A percentile compares a stretch with the other conserved stretches of the same genome.
These are phyloP conservation scores for Cladosporium sp. DNA, from an alignment of 2,329 filamentous ascomycete species.

Conservation along the genomic window DNA sequence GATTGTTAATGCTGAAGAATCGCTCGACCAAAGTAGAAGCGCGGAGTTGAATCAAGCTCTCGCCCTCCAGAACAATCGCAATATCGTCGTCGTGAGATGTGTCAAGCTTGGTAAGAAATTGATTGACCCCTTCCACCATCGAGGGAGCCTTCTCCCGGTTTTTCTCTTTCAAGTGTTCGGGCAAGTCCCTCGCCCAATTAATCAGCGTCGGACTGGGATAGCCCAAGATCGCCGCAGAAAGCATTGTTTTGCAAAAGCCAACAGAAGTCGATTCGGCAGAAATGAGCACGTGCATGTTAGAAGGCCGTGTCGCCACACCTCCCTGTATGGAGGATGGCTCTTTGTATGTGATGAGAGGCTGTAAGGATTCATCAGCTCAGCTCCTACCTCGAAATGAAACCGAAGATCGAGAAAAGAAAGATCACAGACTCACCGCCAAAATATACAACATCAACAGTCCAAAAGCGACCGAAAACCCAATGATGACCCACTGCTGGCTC, in stretches of 20 bases:
- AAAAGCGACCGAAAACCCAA: slow-evolving; percentile 6
- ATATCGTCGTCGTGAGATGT: slow-evolving; percentile 8
- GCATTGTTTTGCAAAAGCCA: slow-evolving; percentile 22
- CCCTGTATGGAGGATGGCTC: slow-evolving; percentile 7
- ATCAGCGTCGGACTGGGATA: slow-evolving; percentile 20
- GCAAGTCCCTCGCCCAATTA: slow-evolving; percentile 12
- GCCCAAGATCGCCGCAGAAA: slow-evolving; percentile 19
- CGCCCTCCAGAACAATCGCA: slow-evolving; percentile 4
- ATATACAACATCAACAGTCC: slow-evolving; percentile 4
- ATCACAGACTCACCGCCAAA: slow-evolving; percentile 3
- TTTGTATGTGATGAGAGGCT: slow-evolving; percentile 3
- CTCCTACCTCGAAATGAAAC: not conserved
- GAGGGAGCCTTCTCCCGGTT: not conserved
- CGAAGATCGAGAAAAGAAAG: not conserved
- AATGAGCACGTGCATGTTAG: slow-evolving; percentile 25
- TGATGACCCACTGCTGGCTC: slow-evolving; percentile 12
- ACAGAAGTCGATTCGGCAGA: slow-evolving; percentile 21
- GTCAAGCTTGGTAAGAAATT: slow-evolving; percentile 4
- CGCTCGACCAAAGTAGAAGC: slow-evolving; percentile 8
- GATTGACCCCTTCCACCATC: slow-evolving; percentile 2
- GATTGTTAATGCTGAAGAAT: slow-evolving; percentile 7
- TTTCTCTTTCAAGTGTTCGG: not conserved
- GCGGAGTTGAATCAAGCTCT: slow-evolving; percentile 8
- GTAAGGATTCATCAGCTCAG: not conserved
- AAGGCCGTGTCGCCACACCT: slow-evolving; percentile 6